Percentiles rank a stretch among this genome's conserved stretches.
Evolutionary conservation across 148 eudicot genomes (phyloP).

Genomic region (Pouteria glomerata): DNA sequence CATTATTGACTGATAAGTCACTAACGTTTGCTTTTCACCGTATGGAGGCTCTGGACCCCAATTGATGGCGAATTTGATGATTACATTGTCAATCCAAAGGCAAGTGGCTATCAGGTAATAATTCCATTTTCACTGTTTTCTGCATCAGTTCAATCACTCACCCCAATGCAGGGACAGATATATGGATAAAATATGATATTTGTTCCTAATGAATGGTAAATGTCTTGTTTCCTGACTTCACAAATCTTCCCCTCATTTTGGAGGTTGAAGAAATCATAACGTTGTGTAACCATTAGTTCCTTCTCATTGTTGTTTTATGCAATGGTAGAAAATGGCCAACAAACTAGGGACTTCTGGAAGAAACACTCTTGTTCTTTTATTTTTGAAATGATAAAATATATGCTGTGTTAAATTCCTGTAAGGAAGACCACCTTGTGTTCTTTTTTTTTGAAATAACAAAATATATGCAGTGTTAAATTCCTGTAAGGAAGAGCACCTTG

Average conservation of each 20-base stretch:
- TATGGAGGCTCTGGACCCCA: conserved; percentile 86
- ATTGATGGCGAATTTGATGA: conserved; percentile 94
- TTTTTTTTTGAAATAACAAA: background rate
- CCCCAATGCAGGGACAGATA: background rate
- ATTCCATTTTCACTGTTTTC: conserved; percentile 3
- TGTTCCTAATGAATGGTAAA: background rate
- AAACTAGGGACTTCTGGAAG: background rate
- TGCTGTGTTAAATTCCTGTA: background rate
- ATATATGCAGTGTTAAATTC: background rate
- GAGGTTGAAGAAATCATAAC: background rate
- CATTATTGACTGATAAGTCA: background rate
- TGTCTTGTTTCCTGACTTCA: background rate
- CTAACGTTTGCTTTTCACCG: conserved; percentile 12
- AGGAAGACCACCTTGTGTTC: background rate
- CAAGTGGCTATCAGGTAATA: conserved; percentile 94
- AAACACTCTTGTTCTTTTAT: background rate
- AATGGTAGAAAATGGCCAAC: background rate
- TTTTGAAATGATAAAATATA: background rate
- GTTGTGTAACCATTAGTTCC: background rate
- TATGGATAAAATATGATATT: background rate
- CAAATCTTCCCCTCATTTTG: background rate
- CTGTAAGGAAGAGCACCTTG: background rate
- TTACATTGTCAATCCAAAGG: conserved; percentile 92
- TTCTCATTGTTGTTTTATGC: background rate
- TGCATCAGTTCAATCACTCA: background rate